phyloP scores from a whole-genome alignment of 192 early-diverging fungal genomes.

The Podochytrium sp. region DNA sequence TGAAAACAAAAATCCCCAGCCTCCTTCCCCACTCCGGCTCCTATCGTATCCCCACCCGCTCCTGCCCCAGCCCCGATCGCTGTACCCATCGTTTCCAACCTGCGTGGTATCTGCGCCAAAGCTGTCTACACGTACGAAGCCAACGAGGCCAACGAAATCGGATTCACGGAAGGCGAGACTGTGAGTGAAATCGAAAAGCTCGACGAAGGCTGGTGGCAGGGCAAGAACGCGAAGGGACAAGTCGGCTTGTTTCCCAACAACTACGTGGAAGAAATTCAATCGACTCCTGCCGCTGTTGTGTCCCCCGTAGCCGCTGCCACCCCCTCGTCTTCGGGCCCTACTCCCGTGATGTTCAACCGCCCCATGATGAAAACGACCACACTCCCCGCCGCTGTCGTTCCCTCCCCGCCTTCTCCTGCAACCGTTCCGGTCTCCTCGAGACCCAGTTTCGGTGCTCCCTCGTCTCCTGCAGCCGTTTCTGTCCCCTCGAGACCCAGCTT shows the following conservation, averaged over 20 bases:
- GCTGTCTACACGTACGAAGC: constrained; percentile 30
- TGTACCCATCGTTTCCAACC: not conserved
- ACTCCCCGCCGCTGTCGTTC: not conserved
- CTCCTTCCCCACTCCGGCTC: not conserved
- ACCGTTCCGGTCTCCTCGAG: not conserved
- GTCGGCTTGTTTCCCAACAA: constrained; percentile 82
- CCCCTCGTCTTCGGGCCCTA: not conserved
- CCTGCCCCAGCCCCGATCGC: not conserved
- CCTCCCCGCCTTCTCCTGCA: not conserved
- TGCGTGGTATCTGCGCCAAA: constrained; percentile 6
- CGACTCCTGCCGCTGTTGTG: not conserved
- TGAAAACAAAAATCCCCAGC: not conserved
- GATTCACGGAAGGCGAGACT: constrained; percentile 79
- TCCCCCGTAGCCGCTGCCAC: not conserved
- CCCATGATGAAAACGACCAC: not conserved
- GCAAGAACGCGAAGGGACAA: constrained; percentile 71
- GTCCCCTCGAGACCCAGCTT: not conserved
- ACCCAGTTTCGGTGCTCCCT: too few species aligned
- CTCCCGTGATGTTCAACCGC: constrained; percentile 22
- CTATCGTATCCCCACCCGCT: not conserved
- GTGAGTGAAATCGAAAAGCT: constrained; percentile 79
- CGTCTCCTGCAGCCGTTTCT: not conserved
- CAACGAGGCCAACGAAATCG: constrained; percentile 81
- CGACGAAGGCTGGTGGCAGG: constrained; percentile 94
- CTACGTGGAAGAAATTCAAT: constrained; percentile 39